A percentile compares a stretch with the other conserved stretches of the same genome.
Evolutionary conservation across 2,329 filamentous ascomycete genomes (phyloP).

Genomic region (Fusarium setosum): DNA sequence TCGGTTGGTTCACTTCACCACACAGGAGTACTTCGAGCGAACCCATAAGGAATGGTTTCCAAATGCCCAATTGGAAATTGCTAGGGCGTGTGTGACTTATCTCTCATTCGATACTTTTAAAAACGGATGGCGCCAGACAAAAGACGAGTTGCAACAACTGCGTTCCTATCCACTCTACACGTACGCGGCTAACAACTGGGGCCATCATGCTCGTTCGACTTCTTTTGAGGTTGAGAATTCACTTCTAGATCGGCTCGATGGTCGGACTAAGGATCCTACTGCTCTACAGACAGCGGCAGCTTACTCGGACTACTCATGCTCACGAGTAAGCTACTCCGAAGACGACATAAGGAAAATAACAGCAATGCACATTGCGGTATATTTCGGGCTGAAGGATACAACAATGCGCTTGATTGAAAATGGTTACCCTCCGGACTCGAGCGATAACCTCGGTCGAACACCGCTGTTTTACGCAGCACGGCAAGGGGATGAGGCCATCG

Average conservation of each 20-base stretch:
- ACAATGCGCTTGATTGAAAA: too few relatives aligned
- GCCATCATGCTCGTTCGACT: slow-evolving; percentile 40
- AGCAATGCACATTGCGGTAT: slow-evolving; percentile 39
- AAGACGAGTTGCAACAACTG: slow-evolving; percentile 36
- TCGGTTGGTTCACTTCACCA: slow-evolving; percentile 57
- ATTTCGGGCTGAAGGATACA: slow-evolving; percentile 29
- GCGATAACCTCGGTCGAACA: slow-evolving; percentile 12
- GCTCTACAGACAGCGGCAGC: slow-evolving; percentile 22
- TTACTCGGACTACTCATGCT: slow-evolving; percentile 5
- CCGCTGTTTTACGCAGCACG: slow-evolving; percentile 24
- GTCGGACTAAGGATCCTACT: slow-evolving; percentile 26
- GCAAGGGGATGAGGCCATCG: slow-evolving; percentile 7
- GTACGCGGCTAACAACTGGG: slow-evolving; percentile 50
- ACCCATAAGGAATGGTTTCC: background rate
- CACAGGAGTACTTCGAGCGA: slow-evolving; percentile 51
- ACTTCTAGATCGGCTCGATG: slow-evolving; percentile 4
- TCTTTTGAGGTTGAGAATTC: slow-evolving; percentile 4
- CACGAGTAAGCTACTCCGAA: too few relatives aligned
- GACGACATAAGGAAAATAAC: slow-evolving; percentile 19
- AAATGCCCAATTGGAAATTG: background rate
- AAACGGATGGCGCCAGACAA: slow-evolving; percentile 14
- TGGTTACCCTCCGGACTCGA: background rate
- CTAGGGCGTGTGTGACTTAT: background rate
- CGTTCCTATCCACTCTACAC: slow-evolving; percentile 40
- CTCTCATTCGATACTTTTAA: background rate